Conservation (phyloP, 306 rosid species). For the Prosopis cineraria region DNA sequence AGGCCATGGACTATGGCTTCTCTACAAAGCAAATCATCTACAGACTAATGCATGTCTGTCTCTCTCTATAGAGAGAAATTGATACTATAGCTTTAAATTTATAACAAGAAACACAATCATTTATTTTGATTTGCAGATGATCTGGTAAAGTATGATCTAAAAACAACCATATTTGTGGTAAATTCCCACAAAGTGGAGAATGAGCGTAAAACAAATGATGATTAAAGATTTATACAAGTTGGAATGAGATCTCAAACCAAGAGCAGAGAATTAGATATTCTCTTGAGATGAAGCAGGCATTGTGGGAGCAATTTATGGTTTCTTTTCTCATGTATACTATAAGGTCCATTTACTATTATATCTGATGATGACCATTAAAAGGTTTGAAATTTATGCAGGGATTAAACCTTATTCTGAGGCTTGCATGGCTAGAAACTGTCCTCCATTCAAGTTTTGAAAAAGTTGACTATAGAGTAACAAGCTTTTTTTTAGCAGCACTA, state of each 20-base stretch:
- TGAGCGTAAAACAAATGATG: slow-evolving; percentile 43
- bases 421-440: slow-evolving; percentile 98
- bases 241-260: slow-evolving; percentile 49
- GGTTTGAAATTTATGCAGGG: slow-evolving; percentile 69
- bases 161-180: not conserved
- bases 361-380: slow-evolving; percentile 31
- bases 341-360: slow-evolving; percentile 20
- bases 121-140: not conserved
- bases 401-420: slow-evolving; percentile 80
- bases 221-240: slow-evolving; percentile 34
- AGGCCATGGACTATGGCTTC: no score
- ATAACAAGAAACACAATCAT: not conserved
- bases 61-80: not conserved
- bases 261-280: slow-evolving; percentile 31
- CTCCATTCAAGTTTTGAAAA: slow-evolving; percentile 85
- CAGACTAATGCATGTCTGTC: not conserved
- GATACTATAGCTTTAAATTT: not conserved
- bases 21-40: not conserved
- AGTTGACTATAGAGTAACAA: slow-evolving; percentile 83
- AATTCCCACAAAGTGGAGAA: slow-evolving; percentile 39
- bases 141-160: not conserved
- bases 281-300: slow-evolving; percentile 25
- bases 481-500: slow-evolving; percentile 88
- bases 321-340: slow-evolving; percentile 9
- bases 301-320: slow-evolving; percentile 25